Evolutionary conservation across 306 rosid genomes (phyloP), one percentile per base, ranked within the genome.

Genomic region (Fragaria vesca): DNA sequence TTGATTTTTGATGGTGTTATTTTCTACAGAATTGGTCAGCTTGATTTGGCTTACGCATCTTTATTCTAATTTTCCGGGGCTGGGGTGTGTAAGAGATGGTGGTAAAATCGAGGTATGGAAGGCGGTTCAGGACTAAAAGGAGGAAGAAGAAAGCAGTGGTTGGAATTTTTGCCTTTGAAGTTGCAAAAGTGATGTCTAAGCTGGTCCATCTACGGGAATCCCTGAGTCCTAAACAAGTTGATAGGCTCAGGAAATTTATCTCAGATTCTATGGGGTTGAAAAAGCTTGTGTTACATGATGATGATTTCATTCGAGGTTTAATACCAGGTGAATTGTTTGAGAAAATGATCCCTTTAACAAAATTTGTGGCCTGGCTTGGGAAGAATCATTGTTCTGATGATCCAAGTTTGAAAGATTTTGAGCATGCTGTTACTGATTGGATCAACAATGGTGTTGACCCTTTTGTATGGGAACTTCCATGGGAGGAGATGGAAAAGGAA

Each of bases 111-210:
- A 16, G 58, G 10, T 17, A 18, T 52, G 24, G 24, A 21, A 16
- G 58, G n/a, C 9, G 20, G 58, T 1, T 1, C 0, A 17, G 58
- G 58, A 52, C 58, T 52, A 52, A 1, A 34, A 34, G 36, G 1
- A 52, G 21, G 86, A 91, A 86, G 88, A 85, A 84, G 83, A 91
- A 92, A 82, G 87, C 63, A 5, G 83, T 69, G 57, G 76, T 94
- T 81, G 97, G 93, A 83, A 97, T 95, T 47, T 83, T 95, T 54
- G 95, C 98, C 42, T 95, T 95, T 87, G 98, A 95, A 90, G 88
- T 89, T 73, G 98, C 98, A 24, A 89, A 87, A 79, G 76, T 91
- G 87, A 92, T 95, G 97, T 89, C 98, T 60, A 95, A 93, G 92
- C 81, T 95, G 89, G 88, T 91, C 80, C 88, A 89, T 80, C 82